Evolutionary conservation across 345 rosid genomes (phyloP).

Genomic region (Acer yangbiense): DNA sequence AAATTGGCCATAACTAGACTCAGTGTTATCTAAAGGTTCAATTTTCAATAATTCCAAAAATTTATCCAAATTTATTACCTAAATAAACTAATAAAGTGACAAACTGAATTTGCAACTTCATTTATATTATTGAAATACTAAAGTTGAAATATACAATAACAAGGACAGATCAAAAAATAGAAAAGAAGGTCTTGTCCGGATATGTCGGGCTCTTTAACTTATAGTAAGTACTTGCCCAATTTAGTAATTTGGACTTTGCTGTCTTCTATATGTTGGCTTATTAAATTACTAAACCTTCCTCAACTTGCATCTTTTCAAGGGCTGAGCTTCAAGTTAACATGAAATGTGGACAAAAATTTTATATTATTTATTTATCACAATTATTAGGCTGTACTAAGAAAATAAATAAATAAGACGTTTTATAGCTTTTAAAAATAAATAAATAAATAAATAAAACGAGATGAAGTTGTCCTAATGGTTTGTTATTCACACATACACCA

Average conservation of each 20-base stretch:
- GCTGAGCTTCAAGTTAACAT: not conserved
- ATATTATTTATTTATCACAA: not conserved
- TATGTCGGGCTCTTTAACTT: not conserved
- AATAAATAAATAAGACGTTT: no score
- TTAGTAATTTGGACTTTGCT: constrained; percentile 15
- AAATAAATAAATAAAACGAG: no score
- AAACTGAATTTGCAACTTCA: no score
- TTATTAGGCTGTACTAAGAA: no score
- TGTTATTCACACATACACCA: no score
- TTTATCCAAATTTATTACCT: no score
- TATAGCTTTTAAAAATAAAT: no score
- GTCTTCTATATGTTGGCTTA: not conserved
- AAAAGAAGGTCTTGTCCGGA: constrained; percentile 2
- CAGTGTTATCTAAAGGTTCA: no score
- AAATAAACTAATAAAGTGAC: no score
- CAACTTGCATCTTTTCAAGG: not conserved
- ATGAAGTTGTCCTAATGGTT: no score
- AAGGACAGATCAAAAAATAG: not conserved
- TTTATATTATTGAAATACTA: not conserved
- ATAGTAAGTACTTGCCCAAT: not conserved
- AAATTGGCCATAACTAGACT: no score
- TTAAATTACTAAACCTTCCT: not conserved
- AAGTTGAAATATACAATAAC: not conserved
- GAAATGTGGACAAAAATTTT: not conserved
- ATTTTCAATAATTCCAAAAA: no score